A percentile compares a stretch with the other conserved stretches of the same genome.
These are phyloP conservation scores for Akanthomyces uredinophilus DNA, from an alignment of 2,329 filamentous ascomycete genomes.

Conservation along the genomic window DNA sequence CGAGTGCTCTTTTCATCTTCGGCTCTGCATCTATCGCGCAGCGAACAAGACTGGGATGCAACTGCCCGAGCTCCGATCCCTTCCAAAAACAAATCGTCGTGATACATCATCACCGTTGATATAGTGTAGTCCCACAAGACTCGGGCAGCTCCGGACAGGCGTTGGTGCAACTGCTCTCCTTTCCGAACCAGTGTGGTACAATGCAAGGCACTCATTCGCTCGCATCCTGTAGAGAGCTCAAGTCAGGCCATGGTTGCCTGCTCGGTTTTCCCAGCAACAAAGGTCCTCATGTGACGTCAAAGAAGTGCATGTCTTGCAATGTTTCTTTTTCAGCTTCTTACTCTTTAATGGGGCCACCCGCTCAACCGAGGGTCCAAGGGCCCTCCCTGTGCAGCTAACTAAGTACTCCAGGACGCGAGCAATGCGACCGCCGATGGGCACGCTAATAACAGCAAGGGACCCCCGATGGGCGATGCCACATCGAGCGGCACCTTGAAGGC, in stretches of 20 bases:
- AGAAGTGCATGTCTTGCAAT: neutral
- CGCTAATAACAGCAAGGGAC: neutral
- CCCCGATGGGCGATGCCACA: neutral
- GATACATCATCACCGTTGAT: neutral
- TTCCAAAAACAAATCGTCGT: neutral
- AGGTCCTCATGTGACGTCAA: neutral
- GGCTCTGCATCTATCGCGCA: neutral
- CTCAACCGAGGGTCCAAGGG: neutral
- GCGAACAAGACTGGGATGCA: neutral
- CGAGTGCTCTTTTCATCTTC: neutral
- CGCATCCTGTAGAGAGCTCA: neutral
- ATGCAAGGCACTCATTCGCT: neutral
- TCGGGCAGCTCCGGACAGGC: neutral
- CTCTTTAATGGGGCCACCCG: neutral
- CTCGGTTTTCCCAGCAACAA: neutral
- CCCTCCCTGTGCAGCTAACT: too few species aligned
- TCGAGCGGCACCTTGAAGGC: neutral
- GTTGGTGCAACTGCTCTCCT: neutral
- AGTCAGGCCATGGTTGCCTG: neutral
- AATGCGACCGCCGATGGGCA: constrained; percentile 3
- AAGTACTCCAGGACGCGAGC: neutral
- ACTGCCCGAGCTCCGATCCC: neutral
- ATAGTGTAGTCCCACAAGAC: neutral
- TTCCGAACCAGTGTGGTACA: neutral
- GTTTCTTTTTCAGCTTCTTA: constrained; percentile 8